Evolutionary conservation across 2,329 filamentous ascomycete species (phyloP).

Genomic region (Colletotrichum euphorbiae): DNA sequence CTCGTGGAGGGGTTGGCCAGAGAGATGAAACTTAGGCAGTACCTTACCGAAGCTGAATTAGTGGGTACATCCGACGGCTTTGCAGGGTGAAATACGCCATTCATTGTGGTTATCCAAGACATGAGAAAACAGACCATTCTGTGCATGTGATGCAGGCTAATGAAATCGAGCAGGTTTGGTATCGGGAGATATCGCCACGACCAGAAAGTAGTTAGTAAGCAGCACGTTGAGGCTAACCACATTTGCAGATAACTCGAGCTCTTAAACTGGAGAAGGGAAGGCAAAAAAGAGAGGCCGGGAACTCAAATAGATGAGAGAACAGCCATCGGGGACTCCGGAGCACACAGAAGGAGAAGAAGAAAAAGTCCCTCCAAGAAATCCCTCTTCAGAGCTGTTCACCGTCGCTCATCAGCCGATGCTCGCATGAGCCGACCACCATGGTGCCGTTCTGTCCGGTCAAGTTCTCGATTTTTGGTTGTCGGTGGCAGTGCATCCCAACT

Average conservation of each 20-base stretch:
- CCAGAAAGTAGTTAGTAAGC: too few relatives aligned
- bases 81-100: not conserved
- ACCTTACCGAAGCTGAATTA: slow-evolving; percentile 6
- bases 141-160: too few relatives aligned
- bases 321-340: not conserved
- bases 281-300: too few relatives aligned
- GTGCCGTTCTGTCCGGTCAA: not conserved
- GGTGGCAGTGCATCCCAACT: not conserved
- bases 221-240: too few relatives aligned
- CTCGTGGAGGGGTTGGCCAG: not conserved
- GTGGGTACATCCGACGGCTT: slow-evolving; percentile 2
- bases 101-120: not conserved
- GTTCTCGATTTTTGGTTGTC: not conserved
- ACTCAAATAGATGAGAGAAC: not conserved
- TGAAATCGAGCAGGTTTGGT: too few relatives aligned
- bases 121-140: too few relatives aligned
- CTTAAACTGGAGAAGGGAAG: too few relatives aligned
- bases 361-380: too few relatives aligned
- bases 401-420: not conserved
- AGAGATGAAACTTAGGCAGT: slow-evolving; percentile 16
- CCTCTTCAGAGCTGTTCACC: not conserved
- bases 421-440: not conserved
- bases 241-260: too few relatives aligned
- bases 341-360: not conserved
- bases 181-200: too few relatives aligned